Base-by-base conservation (phyloP, 1,284 basidiomycete genomes). In the Ustilago xerochloae region DNA sequence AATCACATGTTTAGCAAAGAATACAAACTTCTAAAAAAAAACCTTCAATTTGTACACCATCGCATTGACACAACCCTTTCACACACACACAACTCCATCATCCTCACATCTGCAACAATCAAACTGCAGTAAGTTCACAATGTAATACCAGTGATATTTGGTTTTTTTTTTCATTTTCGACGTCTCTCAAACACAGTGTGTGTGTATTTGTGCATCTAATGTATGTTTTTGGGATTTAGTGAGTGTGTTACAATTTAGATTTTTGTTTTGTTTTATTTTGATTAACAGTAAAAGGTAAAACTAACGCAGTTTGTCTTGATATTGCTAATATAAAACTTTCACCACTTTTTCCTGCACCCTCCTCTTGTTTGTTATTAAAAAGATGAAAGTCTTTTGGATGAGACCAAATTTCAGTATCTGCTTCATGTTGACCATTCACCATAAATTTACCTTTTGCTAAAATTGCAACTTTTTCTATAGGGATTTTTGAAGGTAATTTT, bases 371-470 rank as follows among this genome's bases (percentile, higher is more conserved):
- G 9, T 35, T 15, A 20, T 54, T 22, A 38, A 75, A 67, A 9
- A 72, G 49, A 22, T 55, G 41, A 18, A 46, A 32, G 36, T 76
- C 74, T 22, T 68, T 35, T 0, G 74, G 74, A 20, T 67, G 64
- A 26, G 38, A 45, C 74, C 74, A 76, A 4, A 73, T 56, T 50
- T 76, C 57, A 28, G 61, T 28, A n/a, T 76, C 49, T n/a, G 43
- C 24, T 50, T 76, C 74, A 52, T 76, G 74, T 33, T 76, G 74
- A 20, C 74, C 74, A 33, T 73, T 67, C 43, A 64, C 51, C 58
- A 76, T 67, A 50, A 61, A 76, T 2, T 41, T 56, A 8, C 69
- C 74, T 12, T 28, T 52, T 1, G 50, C 45, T 16, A 41, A 48
- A 7, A 57, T 67, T 3, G 60, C 74, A 2, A 49, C 45, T 39